A percentile compares a stretch with the other conserved stretches of the same genome.
These are phyloP conservation scores for Sorghum bicolor DNA, from an alignment of 176 grass and related monocot species.

Conservation along the genomic window Sorghum_bicolor_NCBIv3 NC_012870.2:14489001-14489500, in stretches of 20 bases:
- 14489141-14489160: neutral
- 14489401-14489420: neutral
- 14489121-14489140: neutral
- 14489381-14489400: neutral
- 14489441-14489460: neutral
- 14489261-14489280: neutral
- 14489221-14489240: neutral
- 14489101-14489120: neutral
- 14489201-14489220: neutral
- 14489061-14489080: neutral
- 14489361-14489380: neutral
- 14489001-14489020: neutral
- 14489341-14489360: neutral
- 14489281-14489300: neutral
- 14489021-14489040: neutral
- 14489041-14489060: neutral
- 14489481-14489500: neutral
- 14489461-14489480: neutral
- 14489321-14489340: neutral
- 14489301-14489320: neutral
- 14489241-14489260: neutral
- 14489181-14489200: neutral
- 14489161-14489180: neutral
- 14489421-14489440: neutral
- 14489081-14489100: neutral